These are phyloP conservation scores for Citrus cavaleriei DNA, from an alignment of 345 rosid genomes.

Conservation along the genomic window DNA sequence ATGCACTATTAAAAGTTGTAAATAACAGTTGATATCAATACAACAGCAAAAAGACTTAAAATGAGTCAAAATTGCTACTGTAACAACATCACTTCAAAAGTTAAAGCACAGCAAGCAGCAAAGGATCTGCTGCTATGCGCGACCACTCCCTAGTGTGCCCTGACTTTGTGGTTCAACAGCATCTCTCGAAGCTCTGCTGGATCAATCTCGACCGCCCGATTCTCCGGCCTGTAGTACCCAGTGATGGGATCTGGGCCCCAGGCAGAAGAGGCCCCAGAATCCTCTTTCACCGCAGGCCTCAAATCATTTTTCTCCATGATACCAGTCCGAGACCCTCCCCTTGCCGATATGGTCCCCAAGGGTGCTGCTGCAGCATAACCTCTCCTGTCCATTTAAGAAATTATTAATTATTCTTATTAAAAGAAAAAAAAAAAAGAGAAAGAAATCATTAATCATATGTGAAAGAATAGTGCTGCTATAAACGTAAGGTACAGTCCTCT, in stretches of 20 bases:
- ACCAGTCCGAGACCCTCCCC: constrained; percentile 28
- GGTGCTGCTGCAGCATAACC: constrained; percentile 43
- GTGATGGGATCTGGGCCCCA: constrained; percentile 80
- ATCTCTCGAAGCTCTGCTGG: constrained; percentile 60
- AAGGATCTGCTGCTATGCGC: neutral
- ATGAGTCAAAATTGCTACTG: neutral
- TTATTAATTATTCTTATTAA: neutral
- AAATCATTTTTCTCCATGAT: constrained; percentile 38
- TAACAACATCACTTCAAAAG: neutral
- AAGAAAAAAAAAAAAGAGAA: no score
- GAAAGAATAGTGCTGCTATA: no score
- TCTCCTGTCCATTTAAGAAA: constrained; percentile 26
- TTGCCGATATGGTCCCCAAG: constrained; percentile 17
- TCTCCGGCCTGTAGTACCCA: constrained; percentile 64
- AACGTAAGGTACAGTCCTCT: no score
- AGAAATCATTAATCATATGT: no score
- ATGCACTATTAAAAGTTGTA: neutral
- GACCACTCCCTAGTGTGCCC: constrained; percentile 6
- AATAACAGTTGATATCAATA: neutral
- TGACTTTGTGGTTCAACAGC: constrained; percentile 49
- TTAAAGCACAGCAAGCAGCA: neutral
- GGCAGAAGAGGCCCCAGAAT: constrained; percentile 30
- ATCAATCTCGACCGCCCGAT: constrained; percentile 51
- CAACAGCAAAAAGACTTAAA: neutral
- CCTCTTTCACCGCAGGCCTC: constrained; percentile 26